Evolutionary conservation across 768 basidiomycete species (phyloP).

Genomic region (Agrocybe praecox): DNA sequence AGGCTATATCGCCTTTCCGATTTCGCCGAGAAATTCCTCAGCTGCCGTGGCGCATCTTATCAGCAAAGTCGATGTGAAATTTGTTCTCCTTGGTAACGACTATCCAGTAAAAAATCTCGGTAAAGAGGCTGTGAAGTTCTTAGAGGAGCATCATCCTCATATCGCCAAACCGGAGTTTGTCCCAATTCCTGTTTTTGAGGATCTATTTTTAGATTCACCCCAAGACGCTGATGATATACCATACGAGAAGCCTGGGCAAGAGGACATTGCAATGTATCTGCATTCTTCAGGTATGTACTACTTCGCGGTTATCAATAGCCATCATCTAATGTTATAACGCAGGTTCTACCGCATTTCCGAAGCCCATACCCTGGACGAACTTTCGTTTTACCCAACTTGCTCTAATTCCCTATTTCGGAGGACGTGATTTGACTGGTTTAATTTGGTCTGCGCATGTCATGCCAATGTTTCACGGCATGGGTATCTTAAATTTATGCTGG

Average conservation of each 20-base stretch:
- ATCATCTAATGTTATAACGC: neutral
- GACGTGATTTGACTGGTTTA: neutral
- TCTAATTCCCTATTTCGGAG: neutral
- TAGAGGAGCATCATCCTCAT: neutral
- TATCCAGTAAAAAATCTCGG: neutral
- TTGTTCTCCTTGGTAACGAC: neutral
- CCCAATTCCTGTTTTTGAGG: neutral
- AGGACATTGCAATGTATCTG: neutral
- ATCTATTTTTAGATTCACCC: neutral
- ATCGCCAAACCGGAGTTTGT: neutral
- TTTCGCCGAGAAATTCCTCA: constrained; percentile 1
- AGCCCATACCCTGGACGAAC: neutral
- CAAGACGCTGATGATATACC: neutral
- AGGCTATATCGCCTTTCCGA: constrained; percentile 4
- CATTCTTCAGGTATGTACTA: neutral
- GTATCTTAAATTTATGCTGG: neutral
- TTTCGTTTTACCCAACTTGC: neutral
- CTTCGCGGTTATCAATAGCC: neutral
- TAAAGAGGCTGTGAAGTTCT: neutral
- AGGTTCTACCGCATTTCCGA: neutral
- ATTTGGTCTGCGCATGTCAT: neutral
- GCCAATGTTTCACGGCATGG: neutral
- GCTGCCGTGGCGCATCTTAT: constrained; percentile 2
- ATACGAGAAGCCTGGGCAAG: neutral
- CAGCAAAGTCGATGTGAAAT: neutral